phyloP scores from a whole-genome alignment of 2,329 filamentous ascomycete genomes.

The Penicillium thymicola region DNA sequence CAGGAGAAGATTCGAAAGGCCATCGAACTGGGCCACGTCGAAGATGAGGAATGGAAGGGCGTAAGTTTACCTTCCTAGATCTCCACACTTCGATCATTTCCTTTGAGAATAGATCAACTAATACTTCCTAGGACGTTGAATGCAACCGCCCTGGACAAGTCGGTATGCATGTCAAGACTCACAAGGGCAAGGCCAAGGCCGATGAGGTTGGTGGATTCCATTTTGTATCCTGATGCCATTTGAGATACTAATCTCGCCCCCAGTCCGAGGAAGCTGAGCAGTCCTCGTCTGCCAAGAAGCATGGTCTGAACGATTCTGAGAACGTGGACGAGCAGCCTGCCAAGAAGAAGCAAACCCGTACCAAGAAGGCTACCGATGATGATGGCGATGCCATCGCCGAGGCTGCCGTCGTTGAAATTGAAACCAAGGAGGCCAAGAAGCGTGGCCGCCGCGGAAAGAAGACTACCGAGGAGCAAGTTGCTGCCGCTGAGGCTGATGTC shows the following conservation, averaged over 20 bases:
- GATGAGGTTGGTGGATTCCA: not conserved
- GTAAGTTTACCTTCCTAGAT: constrained; percentile 53
- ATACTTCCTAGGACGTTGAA: constrained; percentile 61
- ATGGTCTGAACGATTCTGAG: not conserved
- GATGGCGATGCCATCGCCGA: constrained; percentile 12
- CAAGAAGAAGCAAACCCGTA: constrained; percentile 10
- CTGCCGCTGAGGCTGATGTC: not conserved
- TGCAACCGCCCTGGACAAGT: constrained; percentile 66
- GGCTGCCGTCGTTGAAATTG: constrained; percentile 11
- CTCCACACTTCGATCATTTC: not conserved
- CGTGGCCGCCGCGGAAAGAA: constrained; percentile 19
- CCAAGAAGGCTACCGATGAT: constrained; percentile 6
- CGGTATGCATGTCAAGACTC: constrained; percentile 54
- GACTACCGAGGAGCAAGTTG: not conserved
- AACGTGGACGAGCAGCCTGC: constrained; percentile 12
- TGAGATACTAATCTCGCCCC: not conserved
- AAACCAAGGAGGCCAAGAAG: constrained; percentile 26
- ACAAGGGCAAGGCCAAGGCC: constrained; percentile 6
- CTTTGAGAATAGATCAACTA: not conserved
- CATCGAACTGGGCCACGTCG: constrained; percentile 74
- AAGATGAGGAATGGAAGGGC: constrained; percentile 82
- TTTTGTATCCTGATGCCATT: not conserved
- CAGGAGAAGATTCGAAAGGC: constrained; percentile 72
- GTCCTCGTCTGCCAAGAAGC: constrained; percentile 1
- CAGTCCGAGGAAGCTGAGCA: constrained; percentile 6